Evolutionary conservation across 116 monocot species (phyloP), one percentile per base, ranked within the genome.

Genomic region (Cymodocea nodosa): DNA sequence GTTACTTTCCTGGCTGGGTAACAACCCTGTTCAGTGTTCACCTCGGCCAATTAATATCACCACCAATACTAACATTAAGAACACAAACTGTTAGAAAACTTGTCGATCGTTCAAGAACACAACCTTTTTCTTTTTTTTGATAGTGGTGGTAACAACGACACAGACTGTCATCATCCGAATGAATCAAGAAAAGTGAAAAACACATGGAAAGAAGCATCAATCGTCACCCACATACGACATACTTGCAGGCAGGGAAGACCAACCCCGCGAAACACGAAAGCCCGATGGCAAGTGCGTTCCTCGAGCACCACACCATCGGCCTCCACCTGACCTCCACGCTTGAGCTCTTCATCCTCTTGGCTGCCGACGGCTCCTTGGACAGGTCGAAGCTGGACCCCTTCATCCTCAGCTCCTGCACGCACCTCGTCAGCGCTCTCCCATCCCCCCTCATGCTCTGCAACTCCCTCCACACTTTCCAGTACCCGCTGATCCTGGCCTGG

Each of bases 331-430:
- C 70, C 86, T 86, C 86, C 40, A 84, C 86, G 40, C 92, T 89
- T 1, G 85, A 82, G 67, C 89, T 84, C 82, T 86, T 92, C 75
- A 78, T 71, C 70, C 77, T 74, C 72, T 67, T 70, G 48, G 65
- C 60, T 5, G 8, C 19, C 73, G 63, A 71, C 56, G 82, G 82
- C 72, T 81, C 88, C 76, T 75, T 85, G 0, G 65, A 75, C 60
- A 98, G 56, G 63, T 98, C 92, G 37, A 84, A 98, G 72, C 89
- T 86, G 19, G 76, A 70, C n/a, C 97, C 97, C 64, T 86, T 98
- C 97, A 92, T 88, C 71, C 97, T 74, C 78, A 98, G 68, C 79
- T 98, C 97, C 78, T 84, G 83, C 65, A 85, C 70, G 44, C 69
- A 75, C 74, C 88, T 70, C 61, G 78, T 53, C 65, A 92, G 72